Base-by-base conservation (phyloP, 2,329 filamentous ascomycete species). In the Scytalidium lignicola region DNA sequence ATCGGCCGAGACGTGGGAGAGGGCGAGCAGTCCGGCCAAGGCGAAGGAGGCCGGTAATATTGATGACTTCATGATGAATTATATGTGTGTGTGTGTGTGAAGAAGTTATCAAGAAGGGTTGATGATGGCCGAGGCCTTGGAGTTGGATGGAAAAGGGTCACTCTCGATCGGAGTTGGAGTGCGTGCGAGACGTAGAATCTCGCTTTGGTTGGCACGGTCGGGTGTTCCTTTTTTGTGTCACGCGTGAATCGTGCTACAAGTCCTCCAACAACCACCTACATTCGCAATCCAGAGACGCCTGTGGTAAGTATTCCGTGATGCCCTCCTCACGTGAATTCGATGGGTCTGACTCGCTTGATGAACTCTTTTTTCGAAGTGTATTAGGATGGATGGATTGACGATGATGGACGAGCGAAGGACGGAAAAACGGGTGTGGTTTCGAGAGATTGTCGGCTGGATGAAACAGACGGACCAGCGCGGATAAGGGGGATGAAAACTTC, bases 11-110 rank as follows among this genome's bases (percentile, higher is more conserved):
- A 26, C 41, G 10, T 37, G 32, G 32, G 32, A 43, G 4, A 51
- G 47, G 40, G 48, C 43, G 22, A 60, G 28, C 22, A 57, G 41
- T 43, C 51, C 42, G n/a, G 49, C 55, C 40, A 52, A 47, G 18
- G 47, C 52, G 37, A 56, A 23, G 26, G 43, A 28, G 12, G 29
- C 46, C 43, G 56, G 23, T n/a, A 56, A 51, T 29, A 50, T 53
- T 43, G 47, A 50, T n/a, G 54, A 53, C 51, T 56, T 60, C 56
- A 60, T 60, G 49, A 46, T 55, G 52, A 53, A 55, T 51, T 56
- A 54, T 47, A 41, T 21, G 44, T 45, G 46, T 41, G 10, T 15
- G n/a, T 37, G 32, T 37, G 32, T 37, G 23, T 26, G 10, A 5
- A 10, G 23, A 26, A 26, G 23, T 6, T 5, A 26, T 10, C 5